Conservation (phyloP, 805 yeast genomes). For the Wickerhamiella musiphila region DNA sequence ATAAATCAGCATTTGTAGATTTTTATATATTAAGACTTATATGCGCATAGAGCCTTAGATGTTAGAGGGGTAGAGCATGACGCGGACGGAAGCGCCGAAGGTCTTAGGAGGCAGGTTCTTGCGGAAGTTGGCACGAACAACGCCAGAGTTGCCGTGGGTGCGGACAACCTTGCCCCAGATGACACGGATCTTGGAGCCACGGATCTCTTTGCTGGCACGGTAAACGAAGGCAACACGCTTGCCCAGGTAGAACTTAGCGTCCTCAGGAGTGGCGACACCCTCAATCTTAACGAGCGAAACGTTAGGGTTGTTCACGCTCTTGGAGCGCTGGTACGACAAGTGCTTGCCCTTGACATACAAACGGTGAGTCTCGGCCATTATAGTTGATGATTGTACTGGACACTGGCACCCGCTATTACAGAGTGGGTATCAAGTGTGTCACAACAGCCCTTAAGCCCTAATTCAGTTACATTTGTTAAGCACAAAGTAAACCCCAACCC, state of each 20-base stretch:
- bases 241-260: slow-evolving; percentile 98
- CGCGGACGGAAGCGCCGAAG: slow-evolving; percentile 98
- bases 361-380: slow-evolving; percentile 18
- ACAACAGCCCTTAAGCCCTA: no score
- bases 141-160: slow-evolving; percentile 97
- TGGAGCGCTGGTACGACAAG: slow-evolving; percentile 98
- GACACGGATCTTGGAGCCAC: slow-evolving; percentile 98
- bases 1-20: no score
- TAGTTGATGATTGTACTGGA: slow-evolving; percentile 4
- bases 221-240: slow-evolving; percentile 98
- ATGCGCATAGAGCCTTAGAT: slow-evolving; percentile 38
- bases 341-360: slow-evolving; percentile 99
- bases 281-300: slow-evolving; percentile 92
- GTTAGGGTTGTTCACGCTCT: slow-evolving; percentile 95
- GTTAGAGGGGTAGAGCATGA: slow-evolving; percentile 99
- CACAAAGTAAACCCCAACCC: no score
- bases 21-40: slow-evolving; percentile 4
- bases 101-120: slow-evolving; percentile 98
- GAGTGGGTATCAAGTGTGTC: no score
- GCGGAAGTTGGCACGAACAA: slow-evolving; percentile 97
- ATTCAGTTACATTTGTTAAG: no score
- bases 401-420: slow-evolving; percentile 1
- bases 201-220: slow-evolving; percentile 94
- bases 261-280: slow-evolving; percentile 82
- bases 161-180: slow-evolving; percentile 99